These are phyloP conservation scores for Eragrostis tef DNA, from an alignment of 202 grass and related monocot species.

Conservation along the genomic window DNA sequence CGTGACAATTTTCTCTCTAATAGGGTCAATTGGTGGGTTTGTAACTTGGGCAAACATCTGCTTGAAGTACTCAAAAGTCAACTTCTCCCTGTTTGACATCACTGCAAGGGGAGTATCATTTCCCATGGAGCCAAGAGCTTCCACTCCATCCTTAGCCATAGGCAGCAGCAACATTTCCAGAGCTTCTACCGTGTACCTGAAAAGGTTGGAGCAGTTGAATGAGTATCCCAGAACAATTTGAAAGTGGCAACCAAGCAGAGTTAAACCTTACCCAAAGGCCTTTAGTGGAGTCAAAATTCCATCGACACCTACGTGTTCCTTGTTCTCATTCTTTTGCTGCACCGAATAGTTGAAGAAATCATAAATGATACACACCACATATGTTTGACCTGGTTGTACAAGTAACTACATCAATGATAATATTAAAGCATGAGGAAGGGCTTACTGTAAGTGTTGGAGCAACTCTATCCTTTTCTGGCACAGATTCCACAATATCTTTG, in stretches of 20 bases:
- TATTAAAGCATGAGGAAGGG: slow-evolving; percentile 20
- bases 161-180: slow-evolving; percentile 93
- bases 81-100: slow-evolving; percentile 96
- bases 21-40: slow-evolving; percentile 95
- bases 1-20: slow-evolving; percentile 96
- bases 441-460: slow-evolving; percentile 71
- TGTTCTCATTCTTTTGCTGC: slow-evolving; percentile 51
- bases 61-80: slow-evolving; percentile 97
- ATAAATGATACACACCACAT: neutral
- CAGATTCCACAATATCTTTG: slow-evolving; percentile 74
- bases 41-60: slow-evolving; percentile 99
- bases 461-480: slow-evolving; percentile 69
- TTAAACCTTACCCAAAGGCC: slow-evolving; percentile 78
- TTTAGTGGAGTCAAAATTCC: slow-evolving; percentile 82
- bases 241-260: slow-evolving; percentile 23
- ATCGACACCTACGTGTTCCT: slow-evolving; percentile 58
- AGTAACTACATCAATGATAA: slow-evolving; percentile 17
- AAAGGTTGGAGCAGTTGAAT: slow-evolving; percentile 43
- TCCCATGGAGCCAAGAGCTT: slow-evolving; percentile 97
- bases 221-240: slow-evolving; percentile 18
- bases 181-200: slow-evolving; percentile 90
- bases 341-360: slow-evolving; percentile 42
- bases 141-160: slow-evolving; percentile 81
- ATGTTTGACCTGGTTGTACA: neutral
- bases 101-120: slow-evolving; percentile 94